Base-by-base conservation (phyloP, 768 basidiomycete genomes). In the Rickenella mellea region DNA sequence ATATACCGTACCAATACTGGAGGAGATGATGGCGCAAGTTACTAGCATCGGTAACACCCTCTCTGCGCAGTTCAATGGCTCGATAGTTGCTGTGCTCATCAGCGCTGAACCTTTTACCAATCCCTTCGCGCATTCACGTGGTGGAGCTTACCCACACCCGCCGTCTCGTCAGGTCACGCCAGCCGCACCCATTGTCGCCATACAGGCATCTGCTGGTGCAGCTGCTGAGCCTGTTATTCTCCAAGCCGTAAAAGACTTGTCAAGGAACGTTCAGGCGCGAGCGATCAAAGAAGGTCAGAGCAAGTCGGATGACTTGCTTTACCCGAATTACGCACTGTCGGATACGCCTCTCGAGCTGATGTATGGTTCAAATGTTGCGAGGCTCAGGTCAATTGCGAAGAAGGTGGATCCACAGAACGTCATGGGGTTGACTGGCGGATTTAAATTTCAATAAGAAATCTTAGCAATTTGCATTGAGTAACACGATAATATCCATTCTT, bases 381-480 rank as follows among this genome's bases (percentile, higher is more conserved):
- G 47, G 30, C 20, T 54, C 40, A 32, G 26, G 21, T 12, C 24
- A 26, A 44, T 54, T 27, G 27, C 29, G n/a, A 32, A 10, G 14
- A 27, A 11, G 15, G 33, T 43, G 21, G 53, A 54, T 30, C 53
- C 51, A 10, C 24, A 27, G 6, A 39, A 47, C 14, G 47, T 54
- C 24, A 54, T 54, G 51, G 43, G 30, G 7, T 42, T 51, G 17
- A 43, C 53, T 5, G 51, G 53, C 1, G 53, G 53, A 1, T 52
- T 50, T 35, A 49, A 47, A 39, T 32, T 53, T 24, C n/a, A n/a
- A n/a, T n/a, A n/a, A n/a, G n/a, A n/a, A n/a, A n/a, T n/a, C n/a
- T n/a, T n/a, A n/a, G n/a, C n/a, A n/a, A n/a, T n/a, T n/a, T n/a
- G n/a, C n/a, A n/a, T n/a, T n/a, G n/a, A n/a, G n/a, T n/a, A n/a